phyloP scores from a whole-genome alignment of 192 early-diverging fungal species.

The Umbelopsis isabellina region DNA sequence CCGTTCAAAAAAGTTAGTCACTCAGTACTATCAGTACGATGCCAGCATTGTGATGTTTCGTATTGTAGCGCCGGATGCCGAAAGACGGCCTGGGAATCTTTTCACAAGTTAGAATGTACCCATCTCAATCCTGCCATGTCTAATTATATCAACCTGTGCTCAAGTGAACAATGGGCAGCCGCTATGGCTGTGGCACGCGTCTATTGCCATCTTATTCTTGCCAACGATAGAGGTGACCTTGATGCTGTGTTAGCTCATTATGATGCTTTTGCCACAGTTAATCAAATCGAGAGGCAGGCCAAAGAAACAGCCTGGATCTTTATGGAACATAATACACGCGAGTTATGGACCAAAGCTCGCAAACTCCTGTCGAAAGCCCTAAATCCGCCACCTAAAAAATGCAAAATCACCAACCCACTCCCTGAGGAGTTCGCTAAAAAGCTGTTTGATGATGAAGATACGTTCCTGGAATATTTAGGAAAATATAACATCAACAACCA shows the following conservation, averaged over 20 bases:
- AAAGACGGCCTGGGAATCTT: slow-evolving; percentile 49
- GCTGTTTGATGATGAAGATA: slow-evolving; percentile 55
- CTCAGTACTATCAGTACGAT: slow-evolving; percentile 35
- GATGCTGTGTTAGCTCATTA: slow-evolving; percentile 46
- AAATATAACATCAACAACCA: slow-evolving; percentile 68
- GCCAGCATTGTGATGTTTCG: slow-evolving; percentile 43
- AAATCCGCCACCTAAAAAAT: slow-evolving; percentile 49
- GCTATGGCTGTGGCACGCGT: slow-evolving; percentile 52
- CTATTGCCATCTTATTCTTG: slow-evolving; percentile 49
- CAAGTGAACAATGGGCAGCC: slow-evolving; percentile 48
- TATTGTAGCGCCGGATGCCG: slow-evolving; percentile 55
- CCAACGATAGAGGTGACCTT: slow-evolving; percentile 50
- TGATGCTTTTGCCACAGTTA: slow-evolving; percentile 60
- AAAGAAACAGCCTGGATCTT: slow-evolving; percentile 61
- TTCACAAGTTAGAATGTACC: slow-evolving; percentile 50
- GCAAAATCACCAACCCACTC: slow-evolving; percentile 52
- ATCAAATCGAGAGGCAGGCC: slow-evolving; percentile 55
- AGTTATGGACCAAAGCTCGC: slow-evolving; percentile 47
- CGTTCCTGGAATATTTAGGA: slow-evolving; percentile 58
- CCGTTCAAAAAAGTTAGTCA: slow-evolving; percentile 41
- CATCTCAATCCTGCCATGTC: slow-evolving; percentile 45
- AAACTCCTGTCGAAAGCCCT: slow-evolving; percentile 48
- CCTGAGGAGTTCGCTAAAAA: slow-evolving; percentile 47
- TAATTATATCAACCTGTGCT: slow-evolving; percentile 48
- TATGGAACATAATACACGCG: slow-evolving; percentile 49